Evolutionary conservation across 208 protist genomes (phyloP).

Genomic region (Lotmaria passim): DNA sequence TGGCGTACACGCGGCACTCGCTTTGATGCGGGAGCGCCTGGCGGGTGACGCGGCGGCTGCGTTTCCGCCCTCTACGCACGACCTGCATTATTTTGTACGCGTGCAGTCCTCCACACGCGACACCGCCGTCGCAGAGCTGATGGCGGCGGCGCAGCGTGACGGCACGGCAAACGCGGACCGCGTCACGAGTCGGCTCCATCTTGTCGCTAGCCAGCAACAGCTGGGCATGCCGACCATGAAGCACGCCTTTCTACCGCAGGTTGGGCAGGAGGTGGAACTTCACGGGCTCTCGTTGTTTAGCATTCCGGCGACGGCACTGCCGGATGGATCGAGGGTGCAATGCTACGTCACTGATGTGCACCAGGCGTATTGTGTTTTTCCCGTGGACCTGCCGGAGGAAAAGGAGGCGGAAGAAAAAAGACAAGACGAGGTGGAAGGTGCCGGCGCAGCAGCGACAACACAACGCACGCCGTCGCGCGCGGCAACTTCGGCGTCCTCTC

Average conservation of each 20-base stretch:
- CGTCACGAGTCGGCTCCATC: slow-evolving; percentile 6
- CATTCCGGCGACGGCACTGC: slow-evolving; percentile 29
- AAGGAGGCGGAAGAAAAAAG: not conserved
- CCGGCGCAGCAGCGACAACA: not conserved
- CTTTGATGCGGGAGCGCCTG: slow-evolving; percentile 48
- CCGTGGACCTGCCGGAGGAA: slow-evolving; percentile 1
- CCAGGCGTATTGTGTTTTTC: slow-evolving; percentile 63
- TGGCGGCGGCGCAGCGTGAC: not conserved
- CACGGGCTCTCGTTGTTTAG: slow-evolving; percentile 63
- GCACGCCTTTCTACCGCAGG: slow-evolving; percentile 55
- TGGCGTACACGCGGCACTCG: slow-evolving; percentile 54
- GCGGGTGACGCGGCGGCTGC: not conserved
- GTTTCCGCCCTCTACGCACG: slow-evolving; percentile 24
- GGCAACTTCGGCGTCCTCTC: not conserved
- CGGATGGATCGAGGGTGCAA: slow-evolving; percentile 24
- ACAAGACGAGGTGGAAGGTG: not conserved
- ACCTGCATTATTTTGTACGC: slow-evolving; percentile 43
- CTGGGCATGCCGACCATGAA: slow-evolving; percentile 62
- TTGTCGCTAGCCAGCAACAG: slow-evolving; percentile 52
- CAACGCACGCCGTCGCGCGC: not conserved
- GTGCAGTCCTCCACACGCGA: slow-evolving; percentile 30
- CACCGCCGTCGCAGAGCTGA: slow-evolving; percentile 5
- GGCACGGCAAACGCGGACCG: not conserved
- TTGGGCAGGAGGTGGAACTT: slow-evolving; percentile 56
- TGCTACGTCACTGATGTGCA: slow-evolving; percentile 48